phyloP scores from a whole-genome alignment of 1,284 basidiomycete species.

The Boletus sp. region DNA sequence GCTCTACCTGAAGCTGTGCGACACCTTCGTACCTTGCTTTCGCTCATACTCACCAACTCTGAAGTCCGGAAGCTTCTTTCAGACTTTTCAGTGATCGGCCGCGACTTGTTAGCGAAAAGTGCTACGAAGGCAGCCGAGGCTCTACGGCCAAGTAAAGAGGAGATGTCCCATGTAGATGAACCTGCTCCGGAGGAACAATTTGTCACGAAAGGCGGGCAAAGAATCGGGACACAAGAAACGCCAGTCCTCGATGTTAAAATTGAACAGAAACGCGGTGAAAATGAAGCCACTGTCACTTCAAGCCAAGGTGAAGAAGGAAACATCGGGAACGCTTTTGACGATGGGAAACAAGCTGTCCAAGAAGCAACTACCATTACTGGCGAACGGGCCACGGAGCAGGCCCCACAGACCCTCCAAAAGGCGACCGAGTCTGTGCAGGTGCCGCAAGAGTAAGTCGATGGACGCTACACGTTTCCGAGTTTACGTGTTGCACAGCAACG shows the following conservation, averaged over 20 bases:
- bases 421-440: constrained; percentile 27
- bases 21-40: constrained; percentile 85
- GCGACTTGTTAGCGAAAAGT: constrained; percentile 83
- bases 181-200: constrained; percentile 68
- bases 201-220: constrained; percentile 51
- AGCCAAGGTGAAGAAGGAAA: constrained; percentile 38
- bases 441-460: constrained; percentile 21
- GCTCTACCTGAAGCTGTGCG: constrained; percentile 57
- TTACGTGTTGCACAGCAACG: constrained; percentile 11
- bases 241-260: constrained; percentile 49
- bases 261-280: constrained; percentile 53
- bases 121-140: constrained; percentile 76
- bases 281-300: constrained; percentile 37
- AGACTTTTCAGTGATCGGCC: constrained; percentile 83
- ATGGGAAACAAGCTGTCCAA: constrained; percentile 32
- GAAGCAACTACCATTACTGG: constrained; percentile 18
- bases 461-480: not conserved
- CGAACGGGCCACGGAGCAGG: constrained; percentile 4
- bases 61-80: constrained; percentile 89
- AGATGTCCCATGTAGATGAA: constrained; percentile 70
- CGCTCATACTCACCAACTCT: constrained; percentile 86
- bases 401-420: constrained; percentile 2
- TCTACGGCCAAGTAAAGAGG: constrained; percentile 70
- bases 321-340: constrained; percentile 16
- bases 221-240: constrained; percentile 47